Conservation (phyloP, 2,329 filamentous ascomycete genomes). For the Nannizziopsis arthrosporioides region DNA sequence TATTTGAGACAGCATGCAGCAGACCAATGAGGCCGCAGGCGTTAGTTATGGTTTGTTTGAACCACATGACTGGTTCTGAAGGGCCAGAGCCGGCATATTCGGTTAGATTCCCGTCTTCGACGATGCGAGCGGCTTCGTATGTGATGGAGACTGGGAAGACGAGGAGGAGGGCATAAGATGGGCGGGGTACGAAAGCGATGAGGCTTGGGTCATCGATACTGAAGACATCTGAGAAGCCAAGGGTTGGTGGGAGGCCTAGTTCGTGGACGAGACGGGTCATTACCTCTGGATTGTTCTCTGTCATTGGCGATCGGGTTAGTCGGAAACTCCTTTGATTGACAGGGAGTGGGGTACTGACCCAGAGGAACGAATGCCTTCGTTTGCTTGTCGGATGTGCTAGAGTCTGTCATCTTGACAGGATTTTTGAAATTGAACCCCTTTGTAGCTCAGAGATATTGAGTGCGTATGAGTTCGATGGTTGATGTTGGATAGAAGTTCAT, state of each 20-base stretch:
- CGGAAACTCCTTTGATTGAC: not conserved
- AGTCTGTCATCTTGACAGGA: constrained; percentile 21
- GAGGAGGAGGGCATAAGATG: constrained; percentile 75
- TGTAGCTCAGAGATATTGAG: not conserved
- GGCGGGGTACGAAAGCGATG: constrained; percentile 75
- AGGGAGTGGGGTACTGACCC: constrained; percentile 22
- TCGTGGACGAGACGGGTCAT: constrained; percentile 73
- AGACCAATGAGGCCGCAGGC: constrained; percentile 86
- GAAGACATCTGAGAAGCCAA: constrained; percentile 84
- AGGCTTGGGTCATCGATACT: constrained; percentile 76
- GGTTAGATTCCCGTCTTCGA: constrained; percentile 55
- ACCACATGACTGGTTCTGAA: constrained; percentile 75
- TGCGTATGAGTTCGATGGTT: not conserved
- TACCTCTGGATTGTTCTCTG: constrained; percentile 71
- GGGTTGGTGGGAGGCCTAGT: constrained; percentile 65
- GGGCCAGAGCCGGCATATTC: constrained; percentile 59
- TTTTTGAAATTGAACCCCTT: not conserved
- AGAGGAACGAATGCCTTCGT: constrained; percentile 41
- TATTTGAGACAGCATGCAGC: constrained; percentile 72
- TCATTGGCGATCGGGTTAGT: not conserved
- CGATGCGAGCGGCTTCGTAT: constrained; percentile 64
- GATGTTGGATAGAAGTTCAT: not conserved
- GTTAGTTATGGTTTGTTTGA: constrained; percentile 86
- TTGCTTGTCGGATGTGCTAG: constrained; percentile 28
- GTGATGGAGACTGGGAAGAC: constrained; percentile 74